phyloP scores from a whole-genome alignment of 768 basidiomycete species.

The Tricholoma flavovirens region DNA sequence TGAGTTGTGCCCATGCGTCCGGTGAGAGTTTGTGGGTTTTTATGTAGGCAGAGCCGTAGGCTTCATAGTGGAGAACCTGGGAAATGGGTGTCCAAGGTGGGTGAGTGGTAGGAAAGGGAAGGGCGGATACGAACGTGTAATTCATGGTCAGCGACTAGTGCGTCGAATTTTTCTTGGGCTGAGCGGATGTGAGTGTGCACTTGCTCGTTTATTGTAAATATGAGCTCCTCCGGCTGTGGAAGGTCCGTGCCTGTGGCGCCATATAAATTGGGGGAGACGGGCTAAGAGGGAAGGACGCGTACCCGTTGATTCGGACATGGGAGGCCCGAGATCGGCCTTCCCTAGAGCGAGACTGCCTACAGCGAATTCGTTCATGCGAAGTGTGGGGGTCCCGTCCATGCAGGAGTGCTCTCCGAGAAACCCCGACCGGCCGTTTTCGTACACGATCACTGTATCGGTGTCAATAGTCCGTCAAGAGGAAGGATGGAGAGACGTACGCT shows the following conservation, averaged over 20 bases:
- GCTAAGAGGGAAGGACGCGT: not conserved
- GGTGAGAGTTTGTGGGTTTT: constrained; percentile 82
- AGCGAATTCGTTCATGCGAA: constrained; percentile 93
- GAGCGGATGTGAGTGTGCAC: constrained; percentile 46
- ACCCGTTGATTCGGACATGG: constrained; percentile 25
- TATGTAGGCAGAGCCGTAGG: constrained; percentile 83
- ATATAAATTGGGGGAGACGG: not conserved
- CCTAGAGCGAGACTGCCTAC: constrained; percentile 66
- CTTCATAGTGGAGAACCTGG: constrained; percentile 77
- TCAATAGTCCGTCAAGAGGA: not conserved
- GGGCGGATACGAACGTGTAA: constrained; percentile 49
- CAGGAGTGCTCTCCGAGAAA: constrained; percentile 88
- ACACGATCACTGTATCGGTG: constrained; percentile 72
- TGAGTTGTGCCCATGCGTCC: constrained; percentile 92
- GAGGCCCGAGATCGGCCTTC: constrained; percentile 72
- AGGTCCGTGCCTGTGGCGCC: constrained; percentile 31
- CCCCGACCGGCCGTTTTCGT: constrained; percentile 90
- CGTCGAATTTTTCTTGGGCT: constrained; percentile 67
- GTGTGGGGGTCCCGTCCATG: constrained; percentile 93
- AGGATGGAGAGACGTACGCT: constrained; percentile 47
- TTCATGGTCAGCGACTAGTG: constrained; percentile 72
- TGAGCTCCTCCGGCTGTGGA: constrained; percentile 57
- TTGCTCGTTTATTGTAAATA: constrained; percentile 58
- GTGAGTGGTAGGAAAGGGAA: not conserved
- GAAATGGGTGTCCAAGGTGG: too few relatives aligned